Evolutionary conservation across 768 basidiomycete genomes (phyloP).

Genomic region (Pholiota microspora): DNA sequence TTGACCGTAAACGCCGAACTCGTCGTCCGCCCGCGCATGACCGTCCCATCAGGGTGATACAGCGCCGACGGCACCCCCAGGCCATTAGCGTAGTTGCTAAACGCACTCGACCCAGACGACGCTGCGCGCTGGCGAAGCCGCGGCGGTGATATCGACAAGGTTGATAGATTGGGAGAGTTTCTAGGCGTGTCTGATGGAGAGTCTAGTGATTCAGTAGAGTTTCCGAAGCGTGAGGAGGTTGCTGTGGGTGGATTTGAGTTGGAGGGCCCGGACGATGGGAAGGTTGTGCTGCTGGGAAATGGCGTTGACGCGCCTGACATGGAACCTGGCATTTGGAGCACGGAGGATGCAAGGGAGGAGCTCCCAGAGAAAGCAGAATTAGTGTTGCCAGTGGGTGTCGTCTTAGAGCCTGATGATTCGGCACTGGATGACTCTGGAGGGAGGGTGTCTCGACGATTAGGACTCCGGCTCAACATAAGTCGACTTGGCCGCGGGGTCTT

Average conservation of each 20-base stretch:
- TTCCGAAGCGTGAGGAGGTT: background rate
- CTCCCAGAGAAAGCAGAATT: background rate
- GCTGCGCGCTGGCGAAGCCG: constrained; percentile 29
- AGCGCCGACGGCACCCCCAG: constrained; percentile 1
- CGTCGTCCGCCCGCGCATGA: constrained; percentile 37
- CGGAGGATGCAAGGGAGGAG: constrained; percentile 5
- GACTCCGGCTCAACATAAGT: constrained; percentile 29
- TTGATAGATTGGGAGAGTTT: background rate
- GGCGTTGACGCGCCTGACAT: constrained; percentile 19
- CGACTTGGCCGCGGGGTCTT: constrained; percentile 41
- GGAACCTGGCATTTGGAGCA: constrained; percentile 21
- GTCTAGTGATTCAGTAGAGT: background rate
- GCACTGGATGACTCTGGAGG: constrained; percentile 11
- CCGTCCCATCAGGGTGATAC: constrained; percentile 8
- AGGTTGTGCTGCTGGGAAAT: constrained; percentile 6
- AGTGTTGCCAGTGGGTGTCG: background rate
- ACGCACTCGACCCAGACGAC: constrained; percentile 26
- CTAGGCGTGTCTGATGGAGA: background rate
- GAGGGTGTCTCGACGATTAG: constrained; percentile 10
- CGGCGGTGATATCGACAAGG: constrained; percentile 18
- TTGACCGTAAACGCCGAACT: constrained; percentile 62
- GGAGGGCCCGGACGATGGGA: constrained; percentile 5
- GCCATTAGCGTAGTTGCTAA: constrained; percentile 1
- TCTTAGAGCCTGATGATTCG: constrained; percentile 6
- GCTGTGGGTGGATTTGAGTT: background rate